Evolutionary conservation across 2,329 filamentous ascomycete species (phyloP).

Genomic region (Fusarium albosuccineum): DNA sequence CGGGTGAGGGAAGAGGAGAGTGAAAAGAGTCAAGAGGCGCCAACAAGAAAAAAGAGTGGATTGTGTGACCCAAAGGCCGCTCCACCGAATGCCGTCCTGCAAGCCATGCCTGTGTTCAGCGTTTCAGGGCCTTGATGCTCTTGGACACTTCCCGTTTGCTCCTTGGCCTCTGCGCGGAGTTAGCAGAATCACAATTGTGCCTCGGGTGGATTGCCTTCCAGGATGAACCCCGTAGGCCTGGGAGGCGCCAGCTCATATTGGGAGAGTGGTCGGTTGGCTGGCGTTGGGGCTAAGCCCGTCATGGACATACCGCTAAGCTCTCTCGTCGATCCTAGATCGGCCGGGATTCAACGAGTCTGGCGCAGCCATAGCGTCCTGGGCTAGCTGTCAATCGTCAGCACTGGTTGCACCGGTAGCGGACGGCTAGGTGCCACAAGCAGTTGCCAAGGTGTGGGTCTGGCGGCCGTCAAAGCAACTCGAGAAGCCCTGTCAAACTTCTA

Average conservation of each 20-base stretch:
- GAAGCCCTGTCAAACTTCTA: conserved; percentile 47
- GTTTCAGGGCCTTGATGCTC: conserved; percentile 41
- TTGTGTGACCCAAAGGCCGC: conserved; percentile 24
- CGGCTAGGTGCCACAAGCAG: conserved; percentile 37
- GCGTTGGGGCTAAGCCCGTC: conserved; percentile 23
- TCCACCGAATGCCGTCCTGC: conserved; percentile 34
- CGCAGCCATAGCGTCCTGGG: conserved; percentile 36
- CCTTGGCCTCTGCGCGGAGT: conserved; percentile 31
- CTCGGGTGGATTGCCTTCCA: conserved; percentile 8
- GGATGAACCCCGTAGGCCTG: conserved; percentile 24
- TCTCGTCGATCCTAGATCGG: conserved; percentile 46
- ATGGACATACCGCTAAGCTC: conserved; percentile 31
- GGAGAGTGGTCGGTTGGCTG: conserved; percentile 11
- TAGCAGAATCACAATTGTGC: conserved; percentile 23
- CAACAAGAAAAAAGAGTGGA: neutral
- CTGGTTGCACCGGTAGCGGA: conserved; percentile 34
- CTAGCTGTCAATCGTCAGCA: conserved; percentile 46
- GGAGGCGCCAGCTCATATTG: conserved; percentile 25
- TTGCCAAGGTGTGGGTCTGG: conserved; percentile 28
- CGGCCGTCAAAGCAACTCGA: conserved; percentile 35
- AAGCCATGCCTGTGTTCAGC: conserved; percentile 36
- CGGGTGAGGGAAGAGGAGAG: conserved; percentile 3
- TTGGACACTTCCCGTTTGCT: conserved; percentile 18
- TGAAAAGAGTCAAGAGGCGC: conserved; percentile 3
- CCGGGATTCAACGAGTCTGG: conserved; percentile 30